Base-by-base conservation (phyloP, 192 early-diverging fungal genomes). In the Geranomyces michiganensis region DNA sequence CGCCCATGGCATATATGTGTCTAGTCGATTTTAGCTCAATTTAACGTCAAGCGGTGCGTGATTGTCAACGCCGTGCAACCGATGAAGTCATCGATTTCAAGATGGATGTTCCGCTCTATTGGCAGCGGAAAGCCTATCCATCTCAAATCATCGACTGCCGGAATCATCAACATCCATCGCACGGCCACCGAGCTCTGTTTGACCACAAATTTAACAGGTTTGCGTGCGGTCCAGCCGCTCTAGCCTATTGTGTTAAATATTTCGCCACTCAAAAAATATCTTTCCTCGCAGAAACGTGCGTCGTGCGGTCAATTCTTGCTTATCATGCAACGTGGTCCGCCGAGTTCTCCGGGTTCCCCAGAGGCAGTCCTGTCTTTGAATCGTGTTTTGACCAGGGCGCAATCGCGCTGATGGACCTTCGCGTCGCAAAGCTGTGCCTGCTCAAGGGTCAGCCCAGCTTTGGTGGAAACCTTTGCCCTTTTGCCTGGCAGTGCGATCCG, bases 151-250 rank as follows among this genome's bases (percentile, higher is more conserved):
- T 26, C 51, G 51, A 26, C 51, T 26, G 21, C 51, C 21, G 51
- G 51, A 26, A 53, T 53, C 51, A 26, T 26, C 51, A 53, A n/a
- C 51, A 26, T 53, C 21, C 51, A 53, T 17, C 51, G 51, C 21
- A 53, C 21, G 21, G 51, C 51, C 21, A 53, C 21, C 51, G 51
- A 53, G 51, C 19, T 53, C 51, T 53, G 51, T 26, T 53, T 53
- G 21, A 53, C 51, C 21, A 53, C 51, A n/a, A 53, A 53, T 26
- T 53, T 17, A 26, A 53, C 51, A 24, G 51, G 36, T 41, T 41
- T 41, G 36, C 36, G 36, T 41, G 36, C 36, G 36, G 36, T 41
- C 36, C 36, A n/a, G n/a, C n/a, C n/a, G n/a, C 36, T 41, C 10
- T 41, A 41, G 36, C n/a, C n/a, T n/a, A n/a, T n/a, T 41, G 36